Base-by-base conservation (phyloP, 441 rosid genomes). In the Syzygium malaccense region DNA sequence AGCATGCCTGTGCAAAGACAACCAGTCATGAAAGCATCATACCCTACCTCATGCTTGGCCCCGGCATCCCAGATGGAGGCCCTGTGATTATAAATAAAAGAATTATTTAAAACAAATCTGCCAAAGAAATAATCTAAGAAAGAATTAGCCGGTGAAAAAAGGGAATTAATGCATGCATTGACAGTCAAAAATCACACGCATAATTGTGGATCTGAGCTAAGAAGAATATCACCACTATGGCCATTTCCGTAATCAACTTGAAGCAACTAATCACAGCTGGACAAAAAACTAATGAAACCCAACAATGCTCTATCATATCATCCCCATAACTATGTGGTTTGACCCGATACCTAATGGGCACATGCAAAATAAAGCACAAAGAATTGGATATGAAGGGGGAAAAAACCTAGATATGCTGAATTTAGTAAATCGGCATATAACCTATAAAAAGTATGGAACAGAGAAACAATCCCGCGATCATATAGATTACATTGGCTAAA, bases 11-110 rank as follows among this genome's bases (percentile, higher is more conserved):
- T 12, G 97, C 96, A 91, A 98, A 98, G 87, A 97, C 87, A 97
- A 26, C 99, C 99, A 62, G 99, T 97, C 99, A 98, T 97, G 93
- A 98, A 98, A 90, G 99, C 99, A 97, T 98, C 98, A 91, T 96
- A 98, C 56, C 99, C 99, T 10, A 98, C 98, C 91, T 98, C 99
- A 88, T 98, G 99, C 91, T 96, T 98, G 49, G 90, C 96, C 91
- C 99, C 99, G 86, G 96, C 91, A 88, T 90, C 95, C 99, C 98
- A 98, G 86, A 90, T 90, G 86, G 96, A 92, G 87, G 91, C 95
- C 93, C 99, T 98, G 97, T 87, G 92, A 86, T 87, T 37, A 88
- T 60, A 71, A n/a, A 48, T 55, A 33, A 45, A 55, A 55, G 83
- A 86, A 32, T 71, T 83, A 86, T 90, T 7, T 80, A 86, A 90